Conservation (phyloP, 352 stramenopile species). For the Phytophthora ramorum region DNA sequence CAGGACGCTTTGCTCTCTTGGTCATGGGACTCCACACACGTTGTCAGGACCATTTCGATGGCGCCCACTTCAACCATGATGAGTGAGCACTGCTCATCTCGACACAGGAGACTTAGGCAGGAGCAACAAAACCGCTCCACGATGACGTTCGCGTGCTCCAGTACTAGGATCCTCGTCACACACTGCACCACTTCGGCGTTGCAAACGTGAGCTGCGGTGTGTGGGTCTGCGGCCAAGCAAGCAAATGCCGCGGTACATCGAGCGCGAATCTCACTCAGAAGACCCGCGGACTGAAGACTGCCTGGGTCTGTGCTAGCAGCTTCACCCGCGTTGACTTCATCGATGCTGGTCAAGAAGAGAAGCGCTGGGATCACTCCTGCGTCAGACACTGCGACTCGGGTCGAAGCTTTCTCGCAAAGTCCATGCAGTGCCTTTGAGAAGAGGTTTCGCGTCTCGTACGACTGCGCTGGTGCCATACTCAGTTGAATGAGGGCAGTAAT, state of each 20-base stretch:
- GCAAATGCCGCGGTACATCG: constrained; percentile 70
- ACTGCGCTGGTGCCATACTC: constrained; percentile 54
- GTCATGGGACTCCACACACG: constrained; percentile 68
- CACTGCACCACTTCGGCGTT: constrained; percentile 61
- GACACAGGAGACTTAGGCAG: constrained; percentile 74
- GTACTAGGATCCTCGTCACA: constrained; percentile 56
- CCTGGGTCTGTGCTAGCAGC: neutral
- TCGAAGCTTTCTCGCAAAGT: constrained; percentile 63
- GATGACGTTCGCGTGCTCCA: constrained; percentile 57
- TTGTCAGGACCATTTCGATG: constrained; percentile 63
- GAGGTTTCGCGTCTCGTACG: constrained; percentile 56
- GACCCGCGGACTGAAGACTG: neutral
- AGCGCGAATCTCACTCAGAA: constrained; percentile 59
- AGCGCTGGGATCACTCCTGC: constrained; percentile 68
- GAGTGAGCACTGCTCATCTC: constrained; percentile 67
- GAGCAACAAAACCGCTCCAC: constrained; percentile 79
- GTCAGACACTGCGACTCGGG: constrained; percentile 52
- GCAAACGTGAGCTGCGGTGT: constrained; percentile 45
- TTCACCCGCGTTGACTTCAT: constrained; percentile 4
- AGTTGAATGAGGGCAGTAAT: constrained; percentile 72
- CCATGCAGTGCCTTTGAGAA: constrained; percentile 76
- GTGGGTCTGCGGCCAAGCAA: constrained; percentile 60
- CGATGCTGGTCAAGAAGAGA: constrained; percentile 51
- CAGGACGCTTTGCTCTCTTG: constrained; percentile 74
- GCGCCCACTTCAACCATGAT: constrained; percentile 60